Evolutionary conservation across 2,329 filamentous ascomycete species (phyloP), one percentile per base, ranked within the genome.

Genomic region (Penicillium sp.): DNA sequence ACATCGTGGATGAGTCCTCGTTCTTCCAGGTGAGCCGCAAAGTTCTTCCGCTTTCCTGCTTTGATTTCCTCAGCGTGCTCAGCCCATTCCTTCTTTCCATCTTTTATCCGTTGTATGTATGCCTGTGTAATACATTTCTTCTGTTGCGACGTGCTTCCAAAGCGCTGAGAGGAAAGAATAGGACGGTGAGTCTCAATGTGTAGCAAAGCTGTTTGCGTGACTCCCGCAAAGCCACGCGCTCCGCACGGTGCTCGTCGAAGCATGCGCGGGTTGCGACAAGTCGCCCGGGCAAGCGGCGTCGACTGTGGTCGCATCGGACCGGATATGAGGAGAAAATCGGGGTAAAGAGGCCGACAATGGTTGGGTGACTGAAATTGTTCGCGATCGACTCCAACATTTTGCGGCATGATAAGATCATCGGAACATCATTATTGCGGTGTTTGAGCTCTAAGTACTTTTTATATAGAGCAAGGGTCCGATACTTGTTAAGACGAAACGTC

Each of bases 1-100:
- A 77, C 70, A 60, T 76, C 70, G 57, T 79, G 72, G 41, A 79
- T 51, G 27, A 76, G 63, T 0, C 73, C 75, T 58, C 77, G 67
- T 52, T 77, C 73, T 55, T 79, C 76, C 25, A 79, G 60, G 31
- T 75, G 66, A 42, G 69, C 61, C 18, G 73, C 61, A 55, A 79
- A 76, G 51, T 67, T 74, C 57, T 75, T 71, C 52, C 70, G 68
- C 49, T 71, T 69, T 9, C 76, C 76, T 16, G 57, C 65, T 51
- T 71, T 68, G 51, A 78, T 78, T 47, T 76, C 70, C 48, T 71
- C 47, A 7, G 75, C 74, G 46, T 68, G 68, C 14, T 49, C 51
- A 33, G 63, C 60, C 75, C 75, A 78, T 60, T 74, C 66, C 38
- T 65, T 51, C 53, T 73, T 63, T 0, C 70, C 74, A n/a, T 73